A percentile compares a stretch with the other conserved stretches of the same genome.
These are phyloP conservation scores for Xylariomycetidae sp. DNA, from an alignment of 2,329 filamentous ascomycete species.

Conservation along the genomic window DNA sequence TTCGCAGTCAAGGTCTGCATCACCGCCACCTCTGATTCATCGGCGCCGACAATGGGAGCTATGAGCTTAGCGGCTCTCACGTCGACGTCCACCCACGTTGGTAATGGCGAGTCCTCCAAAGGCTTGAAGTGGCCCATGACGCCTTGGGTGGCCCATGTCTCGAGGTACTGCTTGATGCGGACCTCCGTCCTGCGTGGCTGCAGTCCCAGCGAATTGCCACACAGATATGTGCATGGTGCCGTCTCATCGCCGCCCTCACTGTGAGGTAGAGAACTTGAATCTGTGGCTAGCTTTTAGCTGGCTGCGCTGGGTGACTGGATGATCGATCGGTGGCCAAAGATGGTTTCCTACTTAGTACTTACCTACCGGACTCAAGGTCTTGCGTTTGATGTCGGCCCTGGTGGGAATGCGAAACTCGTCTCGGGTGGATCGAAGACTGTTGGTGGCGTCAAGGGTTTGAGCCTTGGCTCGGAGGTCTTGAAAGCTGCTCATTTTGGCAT, in stretches of 20 bases:
- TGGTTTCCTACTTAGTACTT: too few relatives aligned
- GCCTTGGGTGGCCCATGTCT: conserved; percentile 71
- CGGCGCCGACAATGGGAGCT: conserved; percentile 67
- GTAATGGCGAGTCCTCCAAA: conserved; percentile 55
- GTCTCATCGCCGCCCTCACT: conserved; percentile 19
- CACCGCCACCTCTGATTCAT: conserved; percentile 64
- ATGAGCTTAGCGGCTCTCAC: conserved; percentile 60
- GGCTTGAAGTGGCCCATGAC: conserved; percentile 73
- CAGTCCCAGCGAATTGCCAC: conserved; percentile 73
- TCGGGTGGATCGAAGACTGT: conserved; percentile 21
- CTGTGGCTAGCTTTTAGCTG: neutral
- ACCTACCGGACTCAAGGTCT: conserved; percentile 20
- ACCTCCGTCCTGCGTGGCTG: conserved; percentile 62
- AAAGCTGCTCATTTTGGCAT: conserved; percentile 14
- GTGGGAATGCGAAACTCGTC: conserved; percentile 27
- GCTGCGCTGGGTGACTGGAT: neutral
- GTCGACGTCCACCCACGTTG: conserved; percentile 68
- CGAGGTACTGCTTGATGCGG: conserved; percentile 65
- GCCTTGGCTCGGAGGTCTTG: conserved; percentile 22
- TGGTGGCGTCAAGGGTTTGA: conserved; percentile 22
- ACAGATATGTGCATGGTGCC: conserved; percentile 59
- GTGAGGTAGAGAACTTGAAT: conserved; percentile 2
- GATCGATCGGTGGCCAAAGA: neutral
- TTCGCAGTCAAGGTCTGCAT: conserved; percentile 80
- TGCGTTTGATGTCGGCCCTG: conserved; percentile 24